These are phyloP conservation scores for Aspergillus pseudoterreus DNA, from an alignment of 2,329 filamentous ascomycete species.

Conservation along the genomic window DNA sequence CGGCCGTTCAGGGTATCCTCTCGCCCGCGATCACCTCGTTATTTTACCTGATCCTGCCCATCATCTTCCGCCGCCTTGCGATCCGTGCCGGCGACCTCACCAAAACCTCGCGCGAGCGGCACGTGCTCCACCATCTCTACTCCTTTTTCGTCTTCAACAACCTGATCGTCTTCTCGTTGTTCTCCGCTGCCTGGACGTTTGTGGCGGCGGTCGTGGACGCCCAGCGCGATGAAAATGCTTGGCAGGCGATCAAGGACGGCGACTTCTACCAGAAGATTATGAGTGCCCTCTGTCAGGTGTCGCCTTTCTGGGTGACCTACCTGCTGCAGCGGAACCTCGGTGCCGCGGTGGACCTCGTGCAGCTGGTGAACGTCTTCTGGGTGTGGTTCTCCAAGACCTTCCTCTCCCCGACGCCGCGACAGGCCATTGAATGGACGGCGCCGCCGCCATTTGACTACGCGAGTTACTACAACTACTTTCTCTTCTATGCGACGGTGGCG, in stretches of 20 bases:
- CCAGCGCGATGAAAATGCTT: slow-evolving; percentile 58
- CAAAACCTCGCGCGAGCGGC: slow-evolving; percentile 86
- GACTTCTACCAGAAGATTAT: slow-evolving; percentile 64
- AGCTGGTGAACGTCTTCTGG: slow-evolving; percentile 78
- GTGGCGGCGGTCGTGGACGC: slow-evolving; percentile 61
- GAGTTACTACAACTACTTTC: slow-evolving; percentile 95
- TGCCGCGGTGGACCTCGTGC: slow-evolving; percentile 88
- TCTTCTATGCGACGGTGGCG: slow-evolving; percentile 88
- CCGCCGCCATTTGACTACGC: slow-evolving; percentile 93
- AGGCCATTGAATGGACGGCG: slow-evolving; percentile 88
- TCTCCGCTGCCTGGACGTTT: slow-evolving; percentile 76
- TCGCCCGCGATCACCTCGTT: slow-evolving; percentile 84
- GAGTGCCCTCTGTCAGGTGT: slow-evolving; percentile 72
- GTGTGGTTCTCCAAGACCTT: slow-evolving; percentile 83
- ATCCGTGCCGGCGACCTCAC: slow-evolving; percentile 82
- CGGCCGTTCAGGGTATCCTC: slow-evolving; percentile 84
- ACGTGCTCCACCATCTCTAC: slow-evolving; percentile 87
- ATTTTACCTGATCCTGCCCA: slow-evolving; percentile 81
- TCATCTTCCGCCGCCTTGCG: slow-evolving; percentile 84
- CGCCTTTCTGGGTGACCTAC: slow-evolving; percentile 92
- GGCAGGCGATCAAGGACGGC: slow-evolving; percentile 64
- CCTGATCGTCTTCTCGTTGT: slow-evolving; percentile 86
- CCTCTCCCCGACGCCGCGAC: slow-evolving; percentile 79
- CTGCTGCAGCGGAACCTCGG: slow-evolving; percentile 89
- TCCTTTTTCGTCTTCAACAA: slow-evolving; percentile 98